Base-by-base conservation (phyloP, 768 basidiomycete species). In the Sutorius australiensis region DNA sequence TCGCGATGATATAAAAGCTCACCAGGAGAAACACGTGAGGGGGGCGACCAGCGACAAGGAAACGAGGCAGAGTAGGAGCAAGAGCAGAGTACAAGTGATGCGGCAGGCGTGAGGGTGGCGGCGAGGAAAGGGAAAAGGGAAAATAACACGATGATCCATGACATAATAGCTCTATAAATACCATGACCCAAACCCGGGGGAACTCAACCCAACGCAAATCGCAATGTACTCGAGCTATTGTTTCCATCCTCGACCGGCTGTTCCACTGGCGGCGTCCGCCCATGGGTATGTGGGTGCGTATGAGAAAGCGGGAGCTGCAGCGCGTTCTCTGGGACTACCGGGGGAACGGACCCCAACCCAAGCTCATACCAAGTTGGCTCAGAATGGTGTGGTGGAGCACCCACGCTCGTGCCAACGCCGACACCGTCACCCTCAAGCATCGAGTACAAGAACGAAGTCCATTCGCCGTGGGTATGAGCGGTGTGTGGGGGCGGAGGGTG, bases 391-490 rank as follows among this genome's bases (percentile, higher is more conserved):
- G 47, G 40, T 1, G 43, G 21, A 2, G 37, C 39, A 2, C 52
- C 59, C 4, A 58, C 42, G 6, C 52, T 48, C 2, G 50, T 36
- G 5, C 51, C 58, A 3, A 58, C 42, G 8, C 58, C 59, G 3
- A 61, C 58, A 3, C 59, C 62, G 19, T 70, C 69, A 13, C 68
- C 64, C 27, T 69, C 67, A 30, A 69, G 69, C 67, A 69, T 63
- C 13, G 67, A 68, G 38, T 69, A 67, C 24, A 69, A 50, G 42
- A 69, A 71, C 5, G 69, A 69, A 0, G 67, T 69, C 67, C 67
- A 69, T 38, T 69, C 67, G 12, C 67, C 67, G 9, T 57, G 59
- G 0, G 62, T 37, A 10, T 54, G 59, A 0, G 47, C 30, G 1
- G 59, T 37, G 19, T 54, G 55, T 6, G 50, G 10, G 0, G 54